A percentile compares a stretch with the other conserved stretches of the same genome.
phyloP scores from a whole-genome alignment of 768 basidiomycete species.

The Thelephora ganbajun region DNA sequence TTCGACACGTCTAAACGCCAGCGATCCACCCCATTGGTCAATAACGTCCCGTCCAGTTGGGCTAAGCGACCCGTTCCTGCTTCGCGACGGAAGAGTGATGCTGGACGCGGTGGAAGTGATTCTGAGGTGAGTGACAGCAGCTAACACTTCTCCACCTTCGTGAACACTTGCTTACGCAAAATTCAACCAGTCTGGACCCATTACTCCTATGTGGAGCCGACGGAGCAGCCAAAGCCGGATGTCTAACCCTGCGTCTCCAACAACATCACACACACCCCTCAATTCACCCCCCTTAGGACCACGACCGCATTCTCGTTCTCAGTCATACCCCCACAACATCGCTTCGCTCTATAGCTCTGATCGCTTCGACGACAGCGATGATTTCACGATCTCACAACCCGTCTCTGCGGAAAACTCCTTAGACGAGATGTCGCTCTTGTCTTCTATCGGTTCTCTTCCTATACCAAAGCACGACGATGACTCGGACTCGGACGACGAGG shows the following conservation, averaged over 20 bases:
- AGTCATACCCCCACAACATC: constrained; percentile 27
- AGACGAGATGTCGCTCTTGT: constrained; percentile 25
- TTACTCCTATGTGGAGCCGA: constrained; percentile 31
- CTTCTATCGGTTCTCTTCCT: constrained; percentile 37
- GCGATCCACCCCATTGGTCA: constrained; percentile 48
- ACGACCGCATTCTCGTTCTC: constrained; percentile 47
- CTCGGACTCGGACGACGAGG: constrained; percentile 33
- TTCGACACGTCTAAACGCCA: constrained; percentile 62
- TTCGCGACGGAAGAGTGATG: constrained; percentile 57
- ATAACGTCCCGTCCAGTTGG: constrained; percentile 62
- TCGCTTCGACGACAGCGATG: constrained; percentile 6
- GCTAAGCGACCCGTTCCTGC: constrained; percentile 54
- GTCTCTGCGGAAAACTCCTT: constrained; percentile 19
- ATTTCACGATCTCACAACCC: constrained; percentile 21
- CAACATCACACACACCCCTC: constrained; percentile 15
- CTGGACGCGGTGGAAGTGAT: constrained; percentile 51
- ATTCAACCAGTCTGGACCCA: constrained; percentile 19
- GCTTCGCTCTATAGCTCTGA: constrained; percentile 21
- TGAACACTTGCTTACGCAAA: background rate
- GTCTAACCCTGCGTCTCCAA: constrained; percentile 45
- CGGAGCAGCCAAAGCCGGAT: constrained; percentile 41
- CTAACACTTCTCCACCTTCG: background rate
- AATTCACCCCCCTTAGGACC: constrained; percentile 36
- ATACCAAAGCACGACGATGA: constrained; percentile 33
- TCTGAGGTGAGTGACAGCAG: constrained; percentile 41